Percentiles rank a stretch among this genome's conserved stretches.
Conservation (phyloP, 2,329 filamentous ascomycete species). For the Colletotrichum scovillei region DNA sequence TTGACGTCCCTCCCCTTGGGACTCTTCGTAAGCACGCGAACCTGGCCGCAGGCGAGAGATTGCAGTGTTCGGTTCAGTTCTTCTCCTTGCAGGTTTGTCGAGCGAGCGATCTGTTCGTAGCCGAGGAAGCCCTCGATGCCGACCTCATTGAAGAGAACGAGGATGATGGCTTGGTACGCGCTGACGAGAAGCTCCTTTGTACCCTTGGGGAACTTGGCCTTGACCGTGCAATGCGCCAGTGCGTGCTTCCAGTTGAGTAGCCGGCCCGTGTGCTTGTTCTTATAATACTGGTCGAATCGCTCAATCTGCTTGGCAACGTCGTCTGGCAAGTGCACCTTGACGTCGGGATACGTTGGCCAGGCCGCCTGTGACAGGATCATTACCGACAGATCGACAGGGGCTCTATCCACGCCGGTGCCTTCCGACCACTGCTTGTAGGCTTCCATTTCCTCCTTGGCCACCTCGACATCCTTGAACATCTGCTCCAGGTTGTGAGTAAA, state of each 20-base stretch:
- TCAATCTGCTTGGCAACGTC: slow-evolving; percentile 81
- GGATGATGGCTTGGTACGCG: slow-evolving; percentile 90
- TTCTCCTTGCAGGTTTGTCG: slow-evolving; percentile 78
- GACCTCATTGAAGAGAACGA: slow-evolving; percentile 88
- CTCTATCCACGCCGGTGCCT: slow-evolving; percentile 45
- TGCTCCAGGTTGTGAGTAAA: slow-evolving; percentile 98
- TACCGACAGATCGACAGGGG: slow-evolving; percentile 79
- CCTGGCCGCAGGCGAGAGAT: slow-evolving; percentile 91
- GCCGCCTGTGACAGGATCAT: slow-evolving; percentile 91
- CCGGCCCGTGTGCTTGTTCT: slow-evolving; percentile 87
- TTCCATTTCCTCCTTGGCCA: slow-evolving; percentile 92
- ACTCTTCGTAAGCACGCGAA: slow-evolving; percentile 84
- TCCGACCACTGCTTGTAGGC: slow-evolving; percentile 77
- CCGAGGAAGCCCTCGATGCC: slow-evolving; percentile 71
- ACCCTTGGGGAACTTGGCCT: slow-evolving; percentile 82
- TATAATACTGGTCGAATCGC: slow-evolving; percentile 88
- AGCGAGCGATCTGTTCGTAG: slow-evolving; percentile 80
- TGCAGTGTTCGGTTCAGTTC: slow-evolving; percentile 93
- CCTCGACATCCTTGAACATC: slow-evolving; percentile 99
- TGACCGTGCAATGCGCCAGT: slow-evolving; percentile 90
- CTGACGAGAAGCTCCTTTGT: slow-evolving; percentile 91
- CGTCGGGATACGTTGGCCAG: slow-evolving; percentile 91
- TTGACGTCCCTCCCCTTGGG: slow-evolving; percentile 87
- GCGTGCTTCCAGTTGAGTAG: slow-evolving; percentile 92
- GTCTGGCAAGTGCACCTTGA: slow-evolving; percentile 76